Conservation (phyloP, 148 eudicot species). For the Vaccinium myrtillus region DNA sequence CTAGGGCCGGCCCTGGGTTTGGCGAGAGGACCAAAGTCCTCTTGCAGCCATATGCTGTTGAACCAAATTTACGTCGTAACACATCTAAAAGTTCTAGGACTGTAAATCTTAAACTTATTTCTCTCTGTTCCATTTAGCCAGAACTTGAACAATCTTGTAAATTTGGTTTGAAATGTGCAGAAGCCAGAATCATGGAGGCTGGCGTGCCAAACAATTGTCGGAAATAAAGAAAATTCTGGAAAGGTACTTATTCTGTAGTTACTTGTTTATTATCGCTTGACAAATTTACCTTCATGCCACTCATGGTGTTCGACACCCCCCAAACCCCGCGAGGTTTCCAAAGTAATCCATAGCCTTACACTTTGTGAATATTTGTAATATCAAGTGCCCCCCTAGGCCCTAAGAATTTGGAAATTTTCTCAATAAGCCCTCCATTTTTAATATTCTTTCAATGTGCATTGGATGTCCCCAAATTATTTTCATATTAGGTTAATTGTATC, state of each 20-base stretch:
- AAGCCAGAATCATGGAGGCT: slow-evolving; percentile 99
- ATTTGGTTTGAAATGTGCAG: slow-evolving; percentile 33
- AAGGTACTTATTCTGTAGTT: slow-evolving; percentile 48
- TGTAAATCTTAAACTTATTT: neutral
- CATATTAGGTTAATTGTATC: neutral
- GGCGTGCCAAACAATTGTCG: slow-evolving; percentile 97
- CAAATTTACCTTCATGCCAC: neutral
- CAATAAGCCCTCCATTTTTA: neutral
- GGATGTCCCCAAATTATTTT: neutral
- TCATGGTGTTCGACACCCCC: neutral
- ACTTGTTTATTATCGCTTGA: neutral
- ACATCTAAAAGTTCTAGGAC: neutral
- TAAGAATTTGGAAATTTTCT: neutral
- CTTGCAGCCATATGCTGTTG: neutral
- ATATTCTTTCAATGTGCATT: neutral
- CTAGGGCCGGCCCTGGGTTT: neutral
- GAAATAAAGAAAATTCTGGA: slow-evolving; percentile 91
- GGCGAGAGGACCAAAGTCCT: neutral
- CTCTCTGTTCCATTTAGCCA: neutral
- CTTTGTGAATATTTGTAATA: neutral
- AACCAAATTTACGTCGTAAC: neutral
- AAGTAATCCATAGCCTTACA: neutral
- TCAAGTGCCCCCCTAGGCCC: neutral
- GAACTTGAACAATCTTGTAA: neutral
- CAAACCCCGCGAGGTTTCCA: neutral